Conservation (phyloP, 2,329 filamentous ascomycete species). For the Ophiocordyceps polyrhachis-furcata region DNA sequence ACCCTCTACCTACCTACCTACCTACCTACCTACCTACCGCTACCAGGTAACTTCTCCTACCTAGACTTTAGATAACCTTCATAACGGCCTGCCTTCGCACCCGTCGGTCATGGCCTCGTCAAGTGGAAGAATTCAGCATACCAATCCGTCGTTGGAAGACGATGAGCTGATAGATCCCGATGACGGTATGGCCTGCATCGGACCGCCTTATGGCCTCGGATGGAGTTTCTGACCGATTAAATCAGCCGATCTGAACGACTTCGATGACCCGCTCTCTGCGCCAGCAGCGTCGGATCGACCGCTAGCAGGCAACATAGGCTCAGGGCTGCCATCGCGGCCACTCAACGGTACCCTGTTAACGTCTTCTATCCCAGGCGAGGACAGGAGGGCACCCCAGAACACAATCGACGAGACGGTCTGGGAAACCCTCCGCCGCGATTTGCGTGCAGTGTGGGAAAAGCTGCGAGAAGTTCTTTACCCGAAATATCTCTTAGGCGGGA, state of each 20-base stretch:
- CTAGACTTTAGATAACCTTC: too few relatives aligned
- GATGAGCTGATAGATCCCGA: too few relatives aligned
- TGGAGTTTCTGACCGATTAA: background rate
- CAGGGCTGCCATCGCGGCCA: slow-evolving; percentile 31
- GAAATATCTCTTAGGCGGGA: slow-evolving; percentile 67
- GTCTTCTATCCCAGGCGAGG: slow-evolving; percentile 78
- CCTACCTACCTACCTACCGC: too few relatives aligned
- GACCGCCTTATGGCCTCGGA: too few relatives aligned
- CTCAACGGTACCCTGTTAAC: slow-evolving; percentile 71
- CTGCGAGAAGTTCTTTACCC: slow-evolving; percentile 95
- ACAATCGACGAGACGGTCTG: slow-evolving; percentile 96
- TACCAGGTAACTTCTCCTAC: too few relatives aligned
- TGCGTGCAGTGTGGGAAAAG: slow-evolving; percentile 91
- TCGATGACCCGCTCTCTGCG: slow-evolving; percentile 64
- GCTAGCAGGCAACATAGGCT: slow-evolving; percentile 67
- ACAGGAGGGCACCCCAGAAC: slow-evolving; percentile 72
- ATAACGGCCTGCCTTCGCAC: too few relatives aligned
- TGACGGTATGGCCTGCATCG: too few relatives aligned
- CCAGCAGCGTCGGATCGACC: slow-evolving; percentile 54
- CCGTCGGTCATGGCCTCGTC: too few relatives aligned
- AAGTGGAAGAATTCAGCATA: too few relatives aligned
- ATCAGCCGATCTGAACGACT: slow-evolving; percentile 77
- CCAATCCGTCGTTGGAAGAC: too few relatives aligned
- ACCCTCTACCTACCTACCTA: too few relatives aligned
- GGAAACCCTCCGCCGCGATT: slow-evolving; percentile 85